Evolutionary conservation across 2,329 filamentous ascomycete genomes (phyloP), one percentile per base, ranked within the genome.

Genomic region (Myriangium duriaei): DNA sequence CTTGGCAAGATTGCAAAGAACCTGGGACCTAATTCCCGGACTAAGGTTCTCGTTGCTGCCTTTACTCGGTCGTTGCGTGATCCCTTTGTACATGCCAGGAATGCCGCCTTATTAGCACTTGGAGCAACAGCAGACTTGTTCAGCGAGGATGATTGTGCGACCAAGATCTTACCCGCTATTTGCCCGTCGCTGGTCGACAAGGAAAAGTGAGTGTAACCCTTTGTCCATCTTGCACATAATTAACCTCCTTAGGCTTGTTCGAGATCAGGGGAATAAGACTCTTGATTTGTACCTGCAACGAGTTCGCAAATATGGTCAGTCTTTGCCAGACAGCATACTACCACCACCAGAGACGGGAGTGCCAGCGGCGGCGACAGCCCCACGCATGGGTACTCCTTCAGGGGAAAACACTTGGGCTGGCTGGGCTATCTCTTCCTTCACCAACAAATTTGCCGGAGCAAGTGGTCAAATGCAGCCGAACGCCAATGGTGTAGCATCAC

Each of bases 401-500:
- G 73, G 70, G 28, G 71, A 79, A 29, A 57, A 71, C 14, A 76
- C 77, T 2, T 96, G 91, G 91, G 76, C 91, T 1, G 91, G 91
- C 10, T 98, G 91, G 91, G 91, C 91, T 1, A 95, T 98, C 39
- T 96, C 91, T 0, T 95, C 86, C 1, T 98, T 98, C 55, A 96
- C 91, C 2, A 96, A 96, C 60, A 95, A 94, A 52, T 58, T 96
- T 10, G 79, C 84, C 2, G 63, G 81, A 0, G 86, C 85, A 0
- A 81, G 81, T 6, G 91, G 91, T 12, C 81, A 95, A 41, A 98
- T 98, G 45, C 71, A 88, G 53, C 63, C 75, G 10, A 55, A 69
- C 12, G 60, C 66, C 37, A 68, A 69, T 43, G 63, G 62, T 24
- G 56, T 60, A 2, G 63, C 67, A 2, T 73, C 76, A 1, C 69